Base-by-base conservation (phyloP, 306 rosid species). In the Begonia peltatifolia region DNA sequence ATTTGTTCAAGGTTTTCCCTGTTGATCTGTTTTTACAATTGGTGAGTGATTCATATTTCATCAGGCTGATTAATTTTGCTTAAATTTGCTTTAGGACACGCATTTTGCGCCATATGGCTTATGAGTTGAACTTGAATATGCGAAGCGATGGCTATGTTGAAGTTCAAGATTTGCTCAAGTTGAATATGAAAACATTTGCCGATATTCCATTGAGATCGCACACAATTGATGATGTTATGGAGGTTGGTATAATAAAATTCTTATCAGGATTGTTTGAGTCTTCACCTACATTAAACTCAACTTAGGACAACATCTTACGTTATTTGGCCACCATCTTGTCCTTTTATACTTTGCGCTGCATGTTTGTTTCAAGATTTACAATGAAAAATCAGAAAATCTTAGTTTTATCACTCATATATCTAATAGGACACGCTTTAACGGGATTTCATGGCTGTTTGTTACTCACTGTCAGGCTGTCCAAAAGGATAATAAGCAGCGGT, bases 401-500 rank as follows among this genome's bases (percentile, higher is more conserved):
- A 14, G 1, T 14, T n/a, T 9, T 35, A 14, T 13, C 14, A 6
- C 12, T 16, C 43, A 46, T 50, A 9, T 50, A 10, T 14, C 10
- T 61, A 11, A 14, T 10, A 3, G 14, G 23, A 57, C 59, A 14
- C 49, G 49, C 12, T 2, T 35, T 38, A 51, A 42, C 7, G 15
- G 9, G 50, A 30, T 7, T 14, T 2, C 12, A 20, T 35, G 46
- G 44, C 53, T 53, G 54, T 59, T 16, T 68, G 4, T n/a, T 64
- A 65, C 55, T 47, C 65, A 52, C 64, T 51, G 30, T 53, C 56
- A 90, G 97, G 97, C 94, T 64, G 94, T 90, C 52, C 53, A 59
- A 60, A 83, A 63, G 73, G 97, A 85, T 76, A 76, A 80, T 54
- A 90, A 90, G 86, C 95, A 80, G 76, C 86, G 95, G 4, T 83